Conservation (phyloP, 805 yeast genomes). For the Myxozyma mucilagina region DNA sequence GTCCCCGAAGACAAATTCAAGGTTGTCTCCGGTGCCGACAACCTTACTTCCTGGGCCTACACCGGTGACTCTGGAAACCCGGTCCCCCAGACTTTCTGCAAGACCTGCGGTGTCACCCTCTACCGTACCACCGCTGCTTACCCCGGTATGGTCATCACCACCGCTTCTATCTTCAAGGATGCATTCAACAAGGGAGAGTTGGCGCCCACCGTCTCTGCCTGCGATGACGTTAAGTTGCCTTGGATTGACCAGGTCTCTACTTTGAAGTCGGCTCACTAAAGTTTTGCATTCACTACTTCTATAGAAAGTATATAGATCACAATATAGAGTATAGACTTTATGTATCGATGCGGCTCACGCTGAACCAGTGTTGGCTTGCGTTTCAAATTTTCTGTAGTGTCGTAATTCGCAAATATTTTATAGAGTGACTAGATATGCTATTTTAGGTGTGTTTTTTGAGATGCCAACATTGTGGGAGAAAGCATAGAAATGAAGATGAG, state of each 20-base stretch:
- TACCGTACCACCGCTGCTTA: constrained; percentile 3
- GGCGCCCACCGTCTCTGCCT: background rate
- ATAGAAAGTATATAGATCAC: too few species aligned
- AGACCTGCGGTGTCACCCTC: constrained; percentile 19
- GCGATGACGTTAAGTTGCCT: background rate
- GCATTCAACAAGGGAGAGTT: constrained; percentile 7
- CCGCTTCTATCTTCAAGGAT: constrained; percentile 10
- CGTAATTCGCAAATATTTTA: too few species aligned
- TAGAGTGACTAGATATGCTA: too few species aligned
- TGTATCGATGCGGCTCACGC: too few species aligned
- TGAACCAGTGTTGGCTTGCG: too few species aligned
- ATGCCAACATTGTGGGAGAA: too few species aligned
- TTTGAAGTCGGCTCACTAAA: too few species aligned
- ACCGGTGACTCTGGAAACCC: constrained; percentile 20
- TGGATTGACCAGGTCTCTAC: constrained; percentile 5
- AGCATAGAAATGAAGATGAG: too few species aligned
- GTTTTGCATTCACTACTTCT: too few species aligned
- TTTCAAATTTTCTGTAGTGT: too few species aligned
- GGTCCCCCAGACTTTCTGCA: constrained; percentile 20
- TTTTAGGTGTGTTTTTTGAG: too few species aligned
- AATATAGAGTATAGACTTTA: too few species aligned
- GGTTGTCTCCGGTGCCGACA: constrained; percentile 3
- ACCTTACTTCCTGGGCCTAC: constrained; percentile 18
- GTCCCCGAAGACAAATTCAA: constrained; percentile 12
- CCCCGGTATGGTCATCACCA: constrained; percentile 2